Evolutionary conservation across 176 grass and related monocot species (phyloP).

Genomic region (Stipa capillata): DNA sequence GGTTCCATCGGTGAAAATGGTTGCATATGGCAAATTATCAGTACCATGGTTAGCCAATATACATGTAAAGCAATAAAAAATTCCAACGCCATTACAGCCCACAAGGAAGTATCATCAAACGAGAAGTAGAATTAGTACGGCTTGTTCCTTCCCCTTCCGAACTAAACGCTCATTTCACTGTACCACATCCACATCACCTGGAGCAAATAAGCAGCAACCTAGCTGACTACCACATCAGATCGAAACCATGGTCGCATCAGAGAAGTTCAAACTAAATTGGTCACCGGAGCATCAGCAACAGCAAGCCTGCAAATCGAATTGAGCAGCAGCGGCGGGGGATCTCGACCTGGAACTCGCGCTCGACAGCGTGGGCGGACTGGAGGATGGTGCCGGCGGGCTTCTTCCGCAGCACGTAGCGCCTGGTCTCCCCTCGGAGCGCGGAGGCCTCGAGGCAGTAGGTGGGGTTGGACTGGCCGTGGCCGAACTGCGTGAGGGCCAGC

Average conservation of each 20-base stretch:
- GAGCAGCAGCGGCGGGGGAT: not conserved
- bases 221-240: not conserved
- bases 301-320: not conserved
- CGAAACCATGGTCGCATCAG: not conserved
- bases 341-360: constrained; percentile 78
- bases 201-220: not conserved
- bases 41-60: not conserved
- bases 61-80: not conserved
- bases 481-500: constrained; percentile 58
- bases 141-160: not conserved
- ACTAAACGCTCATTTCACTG: not conserved
- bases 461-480: constrained; percentile 90
- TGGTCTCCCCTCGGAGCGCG: constrained; percentile 3
- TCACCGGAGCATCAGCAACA: not conserved
- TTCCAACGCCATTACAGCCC: not conserved
- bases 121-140: not conserved
- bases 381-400: constrained; percentile 74
- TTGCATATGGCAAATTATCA: not conserved
- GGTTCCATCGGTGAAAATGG: not conserved
- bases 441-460: constrained; percentile 68
- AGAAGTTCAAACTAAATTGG: not conserved
- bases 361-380: constrained; percentile 87
- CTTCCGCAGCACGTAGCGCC: constrained; percentile 84
- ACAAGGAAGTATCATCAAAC: not conserved
- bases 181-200: not conserved